phyloP scores from a whole-genome alignment of 2,329 filamentous ascomycete genomes.

The Pyricularia sp. region DNA sequence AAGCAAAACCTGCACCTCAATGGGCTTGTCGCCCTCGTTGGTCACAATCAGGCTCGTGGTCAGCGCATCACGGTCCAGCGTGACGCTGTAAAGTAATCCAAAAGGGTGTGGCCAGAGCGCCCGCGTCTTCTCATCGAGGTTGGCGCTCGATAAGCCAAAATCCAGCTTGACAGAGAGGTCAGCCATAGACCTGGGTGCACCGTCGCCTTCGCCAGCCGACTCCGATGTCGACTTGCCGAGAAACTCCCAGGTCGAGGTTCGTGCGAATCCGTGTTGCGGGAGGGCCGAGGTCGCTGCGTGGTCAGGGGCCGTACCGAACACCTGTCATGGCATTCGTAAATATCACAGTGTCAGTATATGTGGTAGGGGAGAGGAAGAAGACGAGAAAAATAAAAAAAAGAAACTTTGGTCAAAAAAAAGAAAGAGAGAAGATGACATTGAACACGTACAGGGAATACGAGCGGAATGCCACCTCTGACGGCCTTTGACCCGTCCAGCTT shows the following conservation, averaged over 20 bases:
- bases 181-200: conserved; percentile 17
- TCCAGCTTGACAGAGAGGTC: conserved; percentile 79
- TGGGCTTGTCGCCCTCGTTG: conserved; percentile 70
- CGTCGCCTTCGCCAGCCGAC: conserved; percentile 27
- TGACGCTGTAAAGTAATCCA: conserved; percentile 85
- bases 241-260: conserved; percentile 84
- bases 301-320: conserved; percentile 65
- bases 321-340: conserved; percentile 33
- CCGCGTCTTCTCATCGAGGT: conserved; percentile 54
- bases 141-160: conserved; percentile 71
- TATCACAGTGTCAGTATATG: background rate
- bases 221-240: conserved; percentile 75
- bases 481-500: conserved; percentile 77
- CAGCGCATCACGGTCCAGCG: conserved; percentile 59
- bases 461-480: conserved; percentile 79
- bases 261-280: conserved; percentile 89
- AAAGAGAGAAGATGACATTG: conserved; percentile 6
- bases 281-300: conserved; percentile 67
- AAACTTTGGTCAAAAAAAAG: background rate
- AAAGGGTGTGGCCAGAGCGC: conserved; percentile 79
- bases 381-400: background rate
- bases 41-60: conserved; percentile 75
- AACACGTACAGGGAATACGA: conserved; percentile 75
- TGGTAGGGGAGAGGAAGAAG: background rate
- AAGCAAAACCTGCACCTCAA: conserved; percentile 83